phyloP scores from a whole-genome alignment of 306 rosid species.

The Inga oerstediana region DNA sequence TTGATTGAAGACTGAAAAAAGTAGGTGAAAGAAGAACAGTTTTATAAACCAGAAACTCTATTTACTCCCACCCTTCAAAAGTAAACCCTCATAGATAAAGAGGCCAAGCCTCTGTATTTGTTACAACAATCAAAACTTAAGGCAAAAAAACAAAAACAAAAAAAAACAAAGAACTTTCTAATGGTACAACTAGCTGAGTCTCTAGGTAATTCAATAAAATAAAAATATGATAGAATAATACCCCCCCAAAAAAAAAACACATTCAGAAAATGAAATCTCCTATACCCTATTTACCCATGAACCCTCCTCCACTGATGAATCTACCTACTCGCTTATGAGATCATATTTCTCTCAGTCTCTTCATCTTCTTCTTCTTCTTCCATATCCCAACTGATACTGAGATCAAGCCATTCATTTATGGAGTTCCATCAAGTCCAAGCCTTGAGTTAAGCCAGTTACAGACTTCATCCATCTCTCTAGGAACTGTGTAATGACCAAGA shows the following conservation, averaged over 20 bases:
- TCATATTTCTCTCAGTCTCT: slow-evolving; percentile 5
- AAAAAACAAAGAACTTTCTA: slow-evolving; percentile 3
- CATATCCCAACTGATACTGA: slow-evolving; percentile 19
- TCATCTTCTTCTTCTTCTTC: slow-evolving; percentile 23
- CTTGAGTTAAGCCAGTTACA: slow-evolving; percentile 83
- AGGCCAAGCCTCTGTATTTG: slow-evolving; percentile 30
- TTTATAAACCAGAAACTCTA: slow-evolving; percentile 5
- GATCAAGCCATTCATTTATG: slow-evolving; percentile 29
- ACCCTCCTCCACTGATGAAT: slow-evolving; percentile 41
- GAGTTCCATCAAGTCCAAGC: slow-evolving; percentile 76
- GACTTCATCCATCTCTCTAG: slow-evolving; percentile 95
- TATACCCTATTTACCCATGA: slow-evolving; percentile 49
- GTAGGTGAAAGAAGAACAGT: background rate
- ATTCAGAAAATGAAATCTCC: slow-evolving; percentile 43
- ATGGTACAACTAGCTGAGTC: slow-evolving; percentile 29
- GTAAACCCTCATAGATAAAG: slow-evolving; percentile 32
- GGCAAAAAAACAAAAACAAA: background rate
- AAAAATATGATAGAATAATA: slow-evolving; percentile 28
- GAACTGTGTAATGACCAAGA: slow-evolving; percentile 95
- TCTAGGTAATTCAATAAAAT: slow-evolving; percentile 43
- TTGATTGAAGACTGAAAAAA: background rate
- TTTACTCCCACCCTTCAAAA: slow-evolving; percentile 1
- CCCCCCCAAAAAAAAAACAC: slow-evolving; percentile 38
- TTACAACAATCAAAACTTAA: slow-evolving; percentile 28
- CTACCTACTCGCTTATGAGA: slow-evolving; percentile 42